phyloP scores from a whole-genome alignment of 768 basidiomycete species.

The Boletus sp. region DNA sequence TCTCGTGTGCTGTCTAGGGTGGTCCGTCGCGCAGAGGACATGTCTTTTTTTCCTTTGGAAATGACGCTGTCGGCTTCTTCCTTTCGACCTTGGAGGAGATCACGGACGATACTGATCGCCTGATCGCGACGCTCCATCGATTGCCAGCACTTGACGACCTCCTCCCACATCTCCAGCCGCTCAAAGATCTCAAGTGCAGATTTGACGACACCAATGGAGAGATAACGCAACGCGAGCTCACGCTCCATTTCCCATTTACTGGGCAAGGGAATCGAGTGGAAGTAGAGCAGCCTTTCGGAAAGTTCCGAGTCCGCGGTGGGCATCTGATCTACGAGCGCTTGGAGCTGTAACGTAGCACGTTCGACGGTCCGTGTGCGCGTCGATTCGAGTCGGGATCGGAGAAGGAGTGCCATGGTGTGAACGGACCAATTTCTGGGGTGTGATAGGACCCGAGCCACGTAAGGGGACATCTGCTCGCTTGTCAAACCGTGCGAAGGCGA shows the following conservation, averaged over 20 bases:
- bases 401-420: slow-evolving; percentile 93
- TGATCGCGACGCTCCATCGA: slow-evolving; percentile 75
- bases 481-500: slow-evolving; percentile 90
- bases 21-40: slow-evolving; percentile 39
- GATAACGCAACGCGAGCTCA: slow-evolving; percentile 81
- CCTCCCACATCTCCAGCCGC: slow-evolving; percentile 98
- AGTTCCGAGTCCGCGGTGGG: slow-evolving; percentile 76
- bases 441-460: slow-evolving; percentile 82
- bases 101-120: slow-evolving; percentile 77
- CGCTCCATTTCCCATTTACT: slow-evolving; percentile 92
- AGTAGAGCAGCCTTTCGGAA: slow-evolving; percentile 72
- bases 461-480: slow-evolving; percentile 87
- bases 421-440: slow-evolving; percentile 95
- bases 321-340: slow-evolving; percentile 96
- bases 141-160: slow-evolving; percentile 86
- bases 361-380: slow-evolving; percentile 89
- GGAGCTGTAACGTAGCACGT: slow-evolving; percentile 86
- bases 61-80: slow-evolving; percentile 77
- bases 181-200: slow-evolving; percentile 94
- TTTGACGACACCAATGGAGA: slow-evolving; percentile 81
- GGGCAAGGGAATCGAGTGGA: slow-evolving; percentile 80
- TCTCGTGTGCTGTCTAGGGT: slow-evolving; percentile 64
- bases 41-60: slow-evolving; percentile 58
- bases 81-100: slow-evolving; percentile 79
- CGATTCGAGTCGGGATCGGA: slow-evolving; percentile 89